Conservation (phyloP, 2,329 filamentous ascomycete genomes). For the Curvularia sp. region DNA sequence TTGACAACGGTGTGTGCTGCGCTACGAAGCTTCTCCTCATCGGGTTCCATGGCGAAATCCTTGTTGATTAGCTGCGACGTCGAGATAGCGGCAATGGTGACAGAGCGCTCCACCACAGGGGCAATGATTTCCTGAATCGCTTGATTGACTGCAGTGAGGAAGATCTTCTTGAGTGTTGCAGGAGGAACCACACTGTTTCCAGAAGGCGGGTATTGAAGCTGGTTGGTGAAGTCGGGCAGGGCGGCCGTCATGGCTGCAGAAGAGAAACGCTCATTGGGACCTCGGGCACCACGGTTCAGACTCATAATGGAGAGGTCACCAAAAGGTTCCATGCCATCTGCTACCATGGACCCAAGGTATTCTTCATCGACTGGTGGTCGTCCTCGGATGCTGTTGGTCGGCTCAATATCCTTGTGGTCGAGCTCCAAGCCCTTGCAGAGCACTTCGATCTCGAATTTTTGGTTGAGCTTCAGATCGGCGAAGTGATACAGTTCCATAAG, state of each 20-base stretch:
- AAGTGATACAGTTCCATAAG: constrained; percentile 93
- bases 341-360: constrained; percentile 60
- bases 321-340: constrained; percentile 78
- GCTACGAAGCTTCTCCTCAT: constrained; percentile 83
- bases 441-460: constrained; percentile 98
- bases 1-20: constrained; percentile 95
- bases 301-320: constrained; percentile 71
- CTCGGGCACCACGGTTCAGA: constrained; percentile 68
- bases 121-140: constrained; percentile 96
- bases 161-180: constrained; percentile 72
- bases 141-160: constrained; percentile 83
- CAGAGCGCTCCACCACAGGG: constrained; percentile 94
- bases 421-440: constrained; percentile 89
- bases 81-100: constrained; percentile 96
- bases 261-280: constrained; percentile 75
- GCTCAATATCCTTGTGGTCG: constrained; percentile 91
- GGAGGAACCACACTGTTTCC: constrained; percentile 74
- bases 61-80: constrained; percentile 95
- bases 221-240: constrained; percentile 81
- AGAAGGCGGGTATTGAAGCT: constrained; percentile 76
- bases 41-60: constrained; percentile 91
- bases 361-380: constrained; percentile 70
- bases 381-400: constrained; percentile 84
- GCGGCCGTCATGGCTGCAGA: constrained; percentile 78
- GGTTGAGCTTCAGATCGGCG: constrained; percentile 91